Evolutionary conservation across 768 basidiomycete species (phyloP), one percentile per base, ranked within the genome.

Genomic region (Suillus occidentalis): DNA sequence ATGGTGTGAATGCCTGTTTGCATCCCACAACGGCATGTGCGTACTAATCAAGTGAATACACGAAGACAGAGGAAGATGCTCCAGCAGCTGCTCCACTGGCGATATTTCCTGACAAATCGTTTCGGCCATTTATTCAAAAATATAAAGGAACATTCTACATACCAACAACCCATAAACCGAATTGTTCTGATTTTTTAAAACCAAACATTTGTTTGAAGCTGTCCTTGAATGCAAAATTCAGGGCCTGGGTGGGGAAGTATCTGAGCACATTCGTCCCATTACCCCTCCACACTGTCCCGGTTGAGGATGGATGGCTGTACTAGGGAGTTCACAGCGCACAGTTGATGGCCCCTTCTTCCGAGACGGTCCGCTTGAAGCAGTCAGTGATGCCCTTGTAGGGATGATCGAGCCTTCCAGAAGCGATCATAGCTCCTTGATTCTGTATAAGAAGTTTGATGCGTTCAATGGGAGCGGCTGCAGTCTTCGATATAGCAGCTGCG

Each of bases 141-240:
- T 65, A 0, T 6, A 20, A 18, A 59, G n/a, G 6, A 40, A 42
- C 9, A 2, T 13, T 18, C 28, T 20, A 4, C 72, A 34, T 56
- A 73, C 78, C 78, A 40, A 71, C 47, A 43, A 82, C 75, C 78
- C 80, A 82, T 25, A 75, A 66, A 4, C 67, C 68, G 65, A 76
- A 82, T 12, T 77, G 75, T 20, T 80, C 79, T 14, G 73, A 69
- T 55, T 75, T 78, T 66, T 77, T 77, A 61, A 73, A 77, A 0
- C 73, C 75, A n/a, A 82, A 72, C 62, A 72, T 71, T 52, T 72
- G 66, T 70, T 82, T 82, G 69, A 76, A 81, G 22, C 68, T 71
- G 66, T 82, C 82, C 72, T 81, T 80, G 79, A 81, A 81, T n/a
- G 81, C 81, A 63, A 82, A 82, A 71, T 82, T 82, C 58, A 82